Evolutionary conservation across 2,329 filamentous ascomycete genomes (phyloP), one percentile per base, ranked within the genome.

Genomic region (Periconia macrospinosa): DNA sequence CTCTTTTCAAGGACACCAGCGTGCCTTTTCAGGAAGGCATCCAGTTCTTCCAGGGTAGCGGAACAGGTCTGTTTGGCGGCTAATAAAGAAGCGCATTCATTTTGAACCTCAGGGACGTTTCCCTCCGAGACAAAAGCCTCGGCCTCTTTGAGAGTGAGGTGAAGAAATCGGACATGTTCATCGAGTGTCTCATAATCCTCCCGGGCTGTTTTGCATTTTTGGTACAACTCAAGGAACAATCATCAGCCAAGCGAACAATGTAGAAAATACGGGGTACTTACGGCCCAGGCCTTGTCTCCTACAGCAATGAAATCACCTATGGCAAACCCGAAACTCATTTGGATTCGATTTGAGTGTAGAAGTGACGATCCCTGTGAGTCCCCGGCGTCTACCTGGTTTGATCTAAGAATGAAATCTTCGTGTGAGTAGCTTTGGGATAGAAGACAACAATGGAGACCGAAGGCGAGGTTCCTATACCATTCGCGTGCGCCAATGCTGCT

Each of bases 271-370:
- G 23, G 35, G 15, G 11, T 33, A 19, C 30, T 47, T 37, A 40
- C 45, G 8, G 2, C 13, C 45, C 30, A 40, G 14, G 45, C 45
- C 45, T 47, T 47, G 15, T 47, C 45, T 11, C 45, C 45, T n/a
- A 47, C 45, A 35, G 45, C 45, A 35, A 47, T 37, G n/a, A 47
- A 35, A 47, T 47, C 45, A 14, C 45, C 45, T 37, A 47, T 47
- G n/a, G 45, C 27, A 30, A 47, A 47, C 18, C 45, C 45, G 30
- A 47, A 47, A 35, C 45, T 37, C 30, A 47, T 47, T 35, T n/a
- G n/a, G n/a, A n/a, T n/a, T n/a, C n/a, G n/a, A n/a, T n/a, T n/a
- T n/a, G n/a, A n/a, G n/a, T n/a, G n/a, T n/a, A n/a, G n/a, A n/a
- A n/a, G n/a, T n/a, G n/a, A n/a, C n/a, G n/a, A n/a, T n/a, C n/a